Conservation (phyloP, 2,329 filamentous ascomycete genomes). For the Metarhizium humberi region DNA sequence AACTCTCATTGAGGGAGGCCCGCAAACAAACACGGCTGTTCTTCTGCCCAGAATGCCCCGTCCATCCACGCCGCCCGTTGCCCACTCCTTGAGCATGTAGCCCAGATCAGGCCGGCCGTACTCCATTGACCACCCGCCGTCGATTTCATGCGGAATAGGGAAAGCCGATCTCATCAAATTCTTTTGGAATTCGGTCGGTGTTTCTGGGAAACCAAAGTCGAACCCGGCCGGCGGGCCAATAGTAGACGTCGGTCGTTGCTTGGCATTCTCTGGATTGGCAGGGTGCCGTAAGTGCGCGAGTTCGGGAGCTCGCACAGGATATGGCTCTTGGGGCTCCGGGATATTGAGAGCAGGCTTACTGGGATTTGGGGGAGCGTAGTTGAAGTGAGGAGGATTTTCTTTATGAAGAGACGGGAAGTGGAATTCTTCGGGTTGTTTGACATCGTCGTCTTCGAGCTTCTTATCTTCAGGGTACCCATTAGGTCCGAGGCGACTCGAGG, state of each 20-base stretch:
- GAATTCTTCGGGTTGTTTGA: slow-evolving; percentile 31
- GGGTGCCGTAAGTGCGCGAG: slow-evolving; percentile 46
- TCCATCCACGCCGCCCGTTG: slow-evolving; percentile 57
- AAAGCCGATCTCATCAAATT: slow-evolving; percentile 87
- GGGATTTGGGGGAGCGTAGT: slow-evolving; percentile 38
- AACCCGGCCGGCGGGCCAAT: slow-evolving; percentile 55
- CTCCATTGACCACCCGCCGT: slow-evolving; percentile 82
- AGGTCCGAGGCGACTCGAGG: slow-evolving; percentile 6
- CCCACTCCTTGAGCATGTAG: slow-evolving; percentile 77
- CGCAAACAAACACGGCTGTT: slow-evolving; percentile 88
- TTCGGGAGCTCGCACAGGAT: slow-evolving; percentile 37
- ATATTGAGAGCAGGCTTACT: slow-evolving; percentile 13
- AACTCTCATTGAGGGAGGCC: slow-evolving; percentile 76
- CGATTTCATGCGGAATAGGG: slow-evolving; percentile 55
- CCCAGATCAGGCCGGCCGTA: slow-evolving; percentile 85
- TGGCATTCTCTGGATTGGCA: slow-evolving; percentile 23
- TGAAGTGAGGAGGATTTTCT: slow-evolving; percentile 47
- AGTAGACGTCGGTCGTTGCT: slow-evolving; percentile 41
- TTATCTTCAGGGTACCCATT: slow-evolving; percentile 32
- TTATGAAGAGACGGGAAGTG: slow-evolving; percentile 48
- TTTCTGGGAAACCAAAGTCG: slow-evolving; percentile 73
- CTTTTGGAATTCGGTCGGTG: slow-evolving; percentile 82
- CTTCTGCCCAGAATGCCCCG: slow-evolving; percentile 65
- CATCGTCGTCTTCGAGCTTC: slow-evolving; percentile 18
- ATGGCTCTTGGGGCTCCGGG: slow-evolving; percentile 11